phyloP scores from a whole-genome alignment of 495 filamentous ascomycete species.

The Hyaloscypha hepaticicola region DNA sequence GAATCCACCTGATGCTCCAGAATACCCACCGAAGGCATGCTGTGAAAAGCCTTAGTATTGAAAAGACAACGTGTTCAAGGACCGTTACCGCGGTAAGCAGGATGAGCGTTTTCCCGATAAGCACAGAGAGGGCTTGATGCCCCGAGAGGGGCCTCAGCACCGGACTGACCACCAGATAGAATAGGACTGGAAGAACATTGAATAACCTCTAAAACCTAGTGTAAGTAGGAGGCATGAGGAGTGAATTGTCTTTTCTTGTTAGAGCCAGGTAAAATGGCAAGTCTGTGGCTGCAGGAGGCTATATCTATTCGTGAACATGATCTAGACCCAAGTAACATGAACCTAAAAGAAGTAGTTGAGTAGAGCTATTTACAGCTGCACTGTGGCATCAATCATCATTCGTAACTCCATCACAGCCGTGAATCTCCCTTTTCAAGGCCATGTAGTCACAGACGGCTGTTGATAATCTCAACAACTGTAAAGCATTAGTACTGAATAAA shows the following conservation, averaged over 20 bases:
- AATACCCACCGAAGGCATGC: not conserved
- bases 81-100: not conserved
- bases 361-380: constrained; percentile 12
- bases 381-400: not conserved
- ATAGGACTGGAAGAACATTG: not conserved
- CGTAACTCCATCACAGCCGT: constrained; percentile 15
- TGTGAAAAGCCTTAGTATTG: not conserved
- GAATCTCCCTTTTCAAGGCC: constrained; percentile 4
- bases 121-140: not conserved
- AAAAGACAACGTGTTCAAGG: not conserved
- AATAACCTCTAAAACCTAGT: not conserved
- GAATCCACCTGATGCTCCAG: not conserved
- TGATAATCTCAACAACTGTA: constrained; percentile 62
- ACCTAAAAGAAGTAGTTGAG: not conserved
- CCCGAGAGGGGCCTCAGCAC: not conserved
- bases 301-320: not conserved
- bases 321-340: not conserved
- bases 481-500: constrained; percentile 27
- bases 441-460: constrained; percentile 46
- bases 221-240: not conserved
- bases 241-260: not conserved
- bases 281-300: not conserved
- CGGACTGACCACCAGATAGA: not conserved
- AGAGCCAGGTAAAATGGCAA: too few species aligned
- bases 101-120: not conserved